Conservation (phyloP, 441 rosid species). For the Populus hybrid region DNA sequence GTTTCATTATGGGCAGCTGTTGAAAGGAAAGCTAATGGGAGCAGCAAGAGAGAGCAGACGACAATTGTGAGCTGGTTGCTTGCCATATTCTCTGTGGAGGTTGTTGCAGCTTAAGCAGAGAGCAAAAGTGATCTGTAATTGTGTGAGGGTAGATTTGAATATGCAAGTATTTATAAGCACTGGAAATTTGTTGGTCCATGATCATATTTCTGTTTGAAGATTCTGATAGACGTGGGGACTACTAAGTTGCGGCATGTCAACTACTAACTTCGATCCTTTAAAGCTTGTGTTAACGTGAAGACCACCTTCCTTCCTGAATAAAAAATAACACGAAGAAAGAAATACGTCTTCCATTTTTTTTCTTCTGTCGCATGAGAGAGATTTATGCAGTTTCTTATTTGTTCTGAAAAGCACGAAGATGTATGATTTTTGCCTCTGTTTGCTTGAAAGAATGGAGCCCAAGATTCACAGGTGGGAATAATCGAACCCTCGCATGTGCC, state of each 20-base stretch:
- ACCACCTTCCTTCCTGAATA: constrained; percentile 21
- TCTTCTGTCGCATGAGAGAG: background rate
- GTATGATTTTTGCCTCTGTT: background rate
- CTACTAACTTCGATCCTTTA: background rate
- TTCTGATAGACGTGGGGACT: constrained; percentile 33
- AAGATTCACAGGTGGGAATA: background rate
- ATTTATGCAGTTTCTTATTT: background rate
- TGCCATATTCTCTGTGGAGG: constrained; percentile 36
- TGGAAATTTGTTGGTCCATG: background rate
- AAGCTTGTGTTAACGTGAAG: constrained; percentile 30
- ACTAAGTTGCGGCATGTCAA: constrained; percentile 25
- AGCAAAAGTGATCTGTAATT: background rate
- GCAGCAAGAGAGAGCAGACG: constrained; percentile 34
- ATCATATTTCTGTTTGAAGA: background rate
- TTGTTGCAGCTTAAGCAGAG: background rate
- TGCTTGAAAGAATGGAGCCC: background rate
- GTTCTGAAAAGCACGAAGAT: background rate
- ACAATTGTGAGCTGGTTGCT: constrained; percentile 23
- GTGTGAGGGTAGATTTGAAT: constrained; percentile 1
- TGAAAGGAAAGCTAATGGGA: constrained; percentile 31
- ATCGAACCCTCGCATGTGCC: background rate
- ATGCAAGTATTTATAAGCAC: constrained; percentile 18
- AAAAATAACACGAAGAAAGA: background rate
- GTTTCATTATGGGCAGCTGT: constrained; percentile 22
- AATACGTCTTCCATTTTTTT: background rate